These are phyloP conservation scores for Podospora pseudoanserina DNA, from an alignment of 495 filamentous ascomycete genomes.

Conservation along the genomic window DNA sequence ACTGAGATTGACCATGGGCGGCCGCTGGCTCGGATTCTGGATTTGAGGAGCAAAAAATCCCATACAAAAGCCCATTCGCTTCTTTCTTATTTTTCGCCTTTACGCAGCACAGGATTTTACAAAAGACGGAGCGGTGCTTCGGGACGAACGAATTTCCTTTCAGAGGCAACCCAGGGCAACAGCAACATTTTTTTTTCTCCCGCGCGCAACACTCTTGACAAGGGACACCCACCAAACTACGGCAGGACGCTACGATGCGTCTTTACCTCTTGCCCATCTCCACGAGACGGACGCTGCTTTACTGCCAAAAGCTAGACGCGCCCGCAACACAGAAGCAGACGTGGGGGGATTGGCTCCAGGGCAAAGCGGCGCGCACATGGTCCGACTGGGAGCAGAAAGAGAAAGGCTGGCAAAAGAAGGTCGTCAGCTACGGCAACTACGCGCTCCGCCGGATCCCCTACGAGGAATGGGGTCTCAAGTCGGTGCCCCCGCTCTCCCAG, in stretches of 20 bases:
- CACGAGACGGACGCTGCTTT: conserved; percentile 84
- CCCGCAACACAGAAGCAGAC: conserved; percentile 48
- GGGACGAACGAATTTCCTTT: neutral
- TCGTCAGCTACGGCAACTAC: conserved; percentile 82
- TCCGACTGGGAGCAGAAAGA: conserved; percentile 80
- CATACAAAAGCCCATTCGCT: neutral
- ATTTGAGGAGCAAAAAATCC: neutral
- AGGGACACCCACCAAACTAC: neutral
- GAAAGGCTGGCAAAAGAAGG: conserved; percentile 77
- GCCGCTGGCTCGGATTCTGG: conserved; percentile 11
- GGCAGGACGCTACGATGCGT: conserved; percentile 59
- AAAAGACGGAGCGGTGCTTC: neutral
- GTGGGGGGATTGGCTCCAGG: conserved; percentile 59
- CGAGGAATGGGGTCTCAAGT: conserved; percentile 97
- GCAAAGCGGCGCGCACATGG: conserved; percentile 72
- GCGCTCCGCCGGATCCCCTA: conserved; percentile 83
- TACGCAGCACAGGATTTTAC: neutral
- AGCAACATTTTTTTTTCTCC: neutral
- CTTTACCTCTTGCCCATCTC: conserved; percentile 95
- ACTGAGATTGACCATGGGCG: conserved; percentile 14
- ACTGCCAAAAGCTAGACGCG: conserved; percentile 70
- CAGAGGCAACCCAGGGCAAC: conserved; percentile 12
- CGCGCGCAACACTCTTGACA: neutral
- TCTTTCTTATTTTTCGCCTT: conserved; percentile 5
- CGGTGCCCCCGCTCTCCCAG: conserved; percentile 77